Conservation (phyloP, 495 filamentous ascomycete species). For the Tetracladium setigerum region DNA sequence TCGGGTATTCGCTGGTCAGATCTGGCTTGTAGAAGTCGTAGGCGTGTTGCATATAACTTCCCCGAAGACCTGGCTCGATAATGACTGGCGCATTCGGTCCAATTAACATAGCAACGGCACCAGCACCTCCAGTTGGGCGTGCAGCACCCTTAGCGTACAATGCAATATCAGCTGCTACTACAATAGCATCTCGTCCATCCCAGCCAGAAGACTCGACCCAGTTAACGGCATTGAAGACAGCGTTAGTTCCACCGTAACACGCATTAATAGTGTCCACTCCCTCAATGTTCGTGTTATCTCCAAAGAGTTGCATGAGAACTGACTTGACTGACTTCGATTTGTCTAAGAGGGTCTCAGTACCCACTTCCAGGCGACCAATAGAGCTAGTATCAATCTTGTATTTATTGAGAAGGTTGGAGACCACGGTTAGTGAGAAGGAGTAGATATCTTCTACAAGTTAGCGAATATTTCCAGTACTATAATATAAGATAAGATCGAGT, state of each 20-base stretch:
- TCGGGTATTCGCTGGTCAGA: conserved; percentile 93
- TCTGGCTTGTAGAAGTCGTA: conserved; percentile 99
- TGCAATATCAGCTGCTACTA: conserved; percentile 94
- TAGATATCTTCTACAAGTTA: conserved; percentile 74
- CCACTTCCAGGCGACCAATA: conserved; percentile 92
- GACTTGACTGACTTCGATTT: conserved; percentile 99
- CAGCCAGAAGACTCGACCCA: conserved; percentile 97
- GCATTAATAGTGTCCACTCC: conserved; percentile 95
- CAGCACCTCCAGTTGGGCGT: conserved; percentile 91
- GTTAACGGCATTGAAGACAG: conserved; percentile 93
- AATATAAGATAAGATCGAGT: conserved; percentile 27
- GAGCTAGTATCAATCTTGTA: conserved; percentile 87
- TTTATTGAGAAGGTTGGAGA: conserved; percentile 83
- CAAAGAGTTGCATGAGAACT: conserved; percentile 97
- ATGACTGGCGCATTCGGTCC: conserved; percentile 89
- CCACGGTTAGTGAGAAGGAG: conserved; percentile 83
- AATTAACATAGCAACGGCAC: conserved; percentile 88
- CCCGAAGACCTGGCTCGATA: conserved; percentile 86
- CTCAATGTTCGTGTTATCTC: conserved; percentile 83
- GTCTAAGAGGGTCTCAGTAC: conserved; percentile 96
- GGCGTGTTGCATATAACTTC: conserved; percentile 86
- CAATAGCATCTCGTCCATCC: conserved; percentile 92
- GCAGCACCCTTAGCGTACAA: conserved; percentile 96
- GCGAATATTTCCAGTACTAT: conserved; percentile 2
- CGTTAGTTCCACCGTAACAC: conserved; percentile 98